Conservation (phyloP, 2,329 filamentous ascomycete species). For the Teratosphaeria zuluensis region DNA sequence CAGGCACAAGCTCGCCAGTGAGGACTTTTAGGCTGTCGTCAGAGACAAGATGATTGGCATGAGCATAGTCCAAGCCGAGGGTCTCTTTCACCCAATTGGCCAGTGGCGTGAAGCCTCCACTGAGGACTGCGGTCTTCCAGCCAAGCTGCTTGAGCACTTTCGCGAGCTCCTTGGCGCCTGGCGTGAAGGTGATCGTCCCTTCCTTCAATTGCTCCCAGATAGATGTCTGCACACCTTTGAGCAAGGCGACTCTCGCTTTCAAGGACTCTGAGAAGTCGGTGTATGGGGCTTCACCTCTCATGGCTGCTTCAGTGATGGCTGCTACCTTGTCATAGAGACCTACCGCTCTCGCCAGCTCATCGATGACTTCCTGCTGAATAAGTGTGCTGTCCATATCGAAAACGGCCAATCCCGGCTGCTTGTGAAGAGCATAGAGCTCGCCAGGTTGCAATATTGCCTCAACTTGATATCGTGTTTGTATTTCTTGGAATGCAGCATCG, state of each 20-base stretch:
- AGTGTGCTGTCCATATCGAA: conserved; percentile 99
- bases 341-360: conserved; percentile 78
- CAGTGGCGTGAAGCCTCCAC: conserved; percentile 83
- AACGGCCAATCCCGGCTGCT: conserved; percentile 58
- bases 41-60: conserved; percentile 73
- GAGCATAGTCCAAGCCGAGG: conserved; percentile 76
- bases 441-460: conserved; percentile 16
- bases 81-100: conserved; percentile 75
- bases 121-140: conserved; percentile 80
- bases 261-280: conserved; percentile 83
- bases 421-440: conserved; percentile 13
- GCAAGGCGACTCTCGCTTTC: conserved; percentile 65
- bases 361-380: conserved; percentile 95
- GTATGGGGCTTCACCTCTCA: conserved; percentile 66
- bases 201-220: conserved; percentile 60
- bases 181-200: conserved; percentile 66
- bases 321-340: conserved; percentile 62
- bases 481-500: neutral
- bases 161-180: conserved; percentile 67
- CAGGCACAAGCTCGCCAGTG: conserved; percentile 62
- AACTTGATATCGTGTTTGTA: conserved; percentile 4
- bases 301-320: conserved; percentile 81
- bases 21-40: conserved; percentile 45
- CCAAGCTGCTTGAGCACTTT: conserved; percentile 66
- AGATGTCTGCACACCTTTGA: conserved; percentile 68